A percentile compares a stretch with the other conserved stretches of the same genome.
Evolutionary conservation across 129 eudicot species (phyloP).

Genomic region (Artemisia argyi): DNA sequence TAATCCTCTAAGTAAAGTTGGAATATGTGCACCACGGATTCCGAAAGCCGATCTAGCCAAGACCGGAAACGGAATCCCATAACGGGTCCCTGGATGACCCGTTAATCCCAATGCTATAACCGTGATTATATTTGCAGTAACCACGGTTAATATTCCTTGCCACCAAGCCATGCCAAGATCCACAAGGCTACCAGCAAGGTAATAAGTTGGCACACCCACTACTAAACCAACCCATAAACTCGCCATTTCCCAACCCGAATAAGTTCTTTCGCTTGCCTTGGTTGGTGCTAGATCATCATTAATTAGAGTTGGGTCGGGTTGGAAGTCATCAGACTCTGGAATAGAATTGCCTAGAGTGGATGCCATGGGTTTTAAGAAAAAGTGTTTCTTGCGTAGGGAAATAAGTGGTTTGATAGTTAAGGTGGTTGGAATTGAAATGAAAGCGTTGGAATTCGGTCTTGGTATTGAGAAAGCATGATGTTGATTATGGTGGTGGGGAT

Average conservation of each 20-base stretch:
- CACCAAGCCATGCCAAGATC: slow-evolving; percentile 99
- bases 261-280: slow-evolving; percentile 45
- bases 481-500: slow-evolving; percentile 33
- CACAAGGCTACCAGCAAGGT: slow-evolving; percentile 93
- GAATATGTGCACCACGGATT: slow-evolving; percentile 83
- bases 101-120: slow-evolving; percentile 68
- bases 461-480: slow-evolving; percentile 22
- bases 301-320: slow-evolving; percentile 64
- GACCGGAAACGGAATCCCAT: slow-evolving; percentile 95
- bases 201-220: slow-evolving; percentile 88
- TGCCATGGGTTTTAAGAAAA: slow-evolving; percentile 43
- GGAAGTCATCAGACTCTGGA: slow-evolving; percentile 39
- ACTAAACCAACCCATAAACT: slow-evolving; percentile 89
- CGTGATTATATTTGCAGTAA: slow-evolving; percentile 66
- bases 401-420: slow-evolving; percentile 23
- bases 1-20: slow-evolving; percentile 78
- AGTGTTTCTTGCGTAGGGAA: slow-evolving; percentile 18
- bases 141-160: slow-evolving; percentile 91
- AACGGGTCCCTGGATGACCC: slow-evolving; percentile 80
- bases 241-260: slow-evolving; percentile 83
- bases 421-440: slow-evolving; percentile 21
- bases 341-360: slow-evolving; percentile 29
- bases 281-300: slow-evolving; percentile 90
- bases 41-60: slow-evolving; percentile 85
- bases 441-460: slow-evolving; percentile 23